A percentile compares a stretch with the other conserved stretches of the same genome.
Evolutionary conservation across 257 asterid species (phyloP).

Genomic region (Rehmannia glutinosa): DNA sequence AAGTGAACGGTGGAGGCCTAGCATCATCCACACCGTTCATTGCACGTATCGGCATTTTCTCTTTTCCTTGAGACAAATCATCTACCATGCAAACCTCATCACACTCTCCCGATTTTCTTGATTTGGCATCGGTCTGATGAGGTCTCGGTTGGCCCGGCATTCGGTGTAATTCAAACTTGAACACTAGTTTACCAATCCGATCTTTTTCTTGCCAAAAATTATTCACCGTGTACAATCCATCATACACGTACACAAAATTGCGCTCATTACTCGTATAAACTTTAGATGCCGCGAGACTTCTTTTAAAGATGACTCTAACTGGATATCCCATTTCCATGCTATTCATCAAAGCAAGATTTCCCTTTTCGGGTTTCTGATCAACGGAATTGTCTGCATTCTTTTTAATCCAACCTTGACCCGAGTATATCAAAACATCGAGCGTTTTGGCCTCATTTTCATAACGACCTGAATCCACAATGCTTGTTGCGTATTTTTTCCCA

Average conservation of each 20-base stretch:
- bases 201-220: slow-evolving; percentile 34
- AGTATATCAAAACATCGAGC: slow-evolving; percentile 44
- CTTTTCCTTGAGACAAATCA: slow-evolving; percentile 63
- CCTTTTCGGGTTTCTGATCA: slow-evolving; percentile 71
- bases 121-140: background rate
- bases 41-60: slow-evolving; percentile 47
- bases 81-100: slow-evolving; percentile 7
- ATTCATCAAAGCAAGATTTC: slow-evolving; percentile 64
- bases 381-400: slow-evolving; percentile 17
- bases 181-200: slow-evolving; percentile 43
- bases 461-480: slow-evolving; percentile 65
- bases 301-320: slow-evolving; percentile 59
- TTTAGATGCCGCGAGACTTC: background rate
- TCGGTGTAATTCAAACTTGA: slow-evolving; percentile 56
- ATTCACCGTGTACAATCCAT: slow-evolving; percentile 56
- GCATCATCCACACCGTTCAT: slow-evolving; percentile 49
- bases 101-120: background rate
- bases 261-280: slow-evolving; percentile 21
- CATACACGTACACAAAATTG: slow-evolving; percentile 41
- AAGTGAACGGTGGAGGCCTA: slow-evolving; percentile 44
- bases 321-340: slow-evolving; percentile 45
- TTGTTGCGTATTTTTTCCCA: slow-evolving; percentile 45
- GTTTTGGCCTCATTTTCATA: slow-evolving; percentile 35
- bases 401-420: slow-evolving; percentile 66
- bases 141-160: slow-evolving; percentile 44